These are phyloP conservation scores for Ampelocalamus luodianensis DNA, from an alignment of 176 grass and related monocot genomes.

Conservation along the genomic window DNA sequence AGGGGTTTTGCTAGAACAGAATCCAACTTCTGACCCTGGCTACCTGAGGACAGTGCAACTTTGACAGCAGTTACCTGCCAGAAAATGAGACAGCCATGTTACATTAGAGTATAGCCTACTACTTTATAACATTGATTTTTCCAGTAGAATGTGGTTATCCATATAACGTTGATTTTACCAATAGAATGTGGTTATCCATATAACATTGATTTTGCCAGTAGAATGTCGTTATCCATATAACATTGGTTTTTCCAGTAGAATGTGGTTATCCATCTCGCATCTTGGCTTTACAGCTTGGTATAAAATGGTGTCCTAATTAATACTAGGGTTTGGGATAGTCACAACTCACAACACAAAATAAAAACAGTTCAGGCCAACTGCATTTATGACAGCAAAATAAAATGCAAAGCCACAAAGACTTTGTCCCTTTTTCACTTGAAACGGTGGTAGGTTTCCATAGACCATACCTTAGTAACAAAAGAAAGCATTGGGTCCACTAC, in stretches of 20 bases:
- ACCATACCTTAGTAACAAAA: conserved; percentile 91
- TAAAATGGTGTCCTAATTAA: conserved; percentile 15
- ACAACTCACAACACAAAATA: conserved; percentile 19
- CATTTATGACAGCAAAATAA: not conserved
- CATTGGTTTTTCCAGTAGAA: conserved; percentile 4
- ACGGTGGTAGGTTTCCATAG: not conserved
- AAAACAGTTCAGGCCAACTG: not conserved
- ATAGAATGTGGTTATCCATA: not conserved
- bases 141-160: not conserved
- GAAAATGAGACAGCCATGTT: conserved; percentile 27
- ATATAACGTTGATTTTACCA: not conserved
- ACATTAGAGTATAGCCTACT: conserved; percentile 27
- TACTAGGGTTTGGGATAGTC: not conserved
- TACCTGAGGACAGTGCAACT: conserved; percentile 82
- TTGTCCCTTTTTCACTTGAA: no score
- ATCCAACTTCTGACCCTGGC: conserved; percentile 86
- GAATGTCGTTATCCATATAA: not conserved
- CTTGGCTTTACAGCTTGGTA: conserved; percentile 12
- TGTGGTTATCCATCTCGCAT: not conserved
- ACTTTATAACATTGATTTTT: not conserved
- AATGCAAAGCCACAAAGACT: not conserved
- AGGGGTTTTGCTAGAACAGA: conserved; percentile 90
- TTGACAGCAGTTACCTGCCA: conserved; percentile 88
- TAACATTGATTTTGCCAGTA: conserved; percentile 13
- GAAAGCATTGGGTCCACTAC: conserved; percentile 97